phyloP scores from a whole-genome alignment of 495 filamentous ascomycete genomes.

The Hypoxylon lienhwacheense region DNA sequence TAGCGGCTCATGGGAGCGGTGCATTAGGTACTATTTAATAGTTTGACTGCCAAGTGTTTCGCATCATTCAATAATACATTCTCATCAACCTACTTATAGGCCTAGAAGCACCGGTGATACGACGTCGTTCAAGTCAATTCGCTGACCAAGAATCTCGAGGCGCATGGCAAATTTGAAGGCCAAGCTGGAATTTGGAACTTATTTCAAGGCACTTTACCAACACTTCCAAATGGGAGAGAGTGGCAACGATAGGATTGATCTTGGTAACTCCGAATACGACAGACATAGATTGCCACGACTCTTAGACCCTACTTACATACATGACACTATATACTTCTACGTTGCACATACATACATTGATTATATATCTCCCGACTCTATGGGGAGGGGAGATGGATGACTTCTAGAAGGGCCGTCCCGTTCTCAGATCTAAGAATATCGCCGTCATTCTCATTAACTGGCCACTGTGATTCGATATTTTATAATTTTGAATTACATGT shows the following conservation, averaged over 20 bases:
- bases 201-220: slow-evolving; percentile 23
- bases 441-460: too few species aligned
- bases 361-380: slow-evolving; percentile 8
- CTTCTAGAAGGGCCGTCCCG: slow-evolving; percentile 25
- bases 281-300: slow-evolving; percentile 14
- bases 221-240: slow-evolving; percentile 28
- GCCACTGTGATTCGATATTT: too few species aligned
- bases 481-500: too few species aligned
- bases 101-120: slow-evolving; percentile 21
- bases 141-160: slow-evolving; percentile 19
- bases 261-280: slow-evolving; percentile 29
- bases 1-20: slow-evolving; percentile 16
- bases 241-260: slow-evolving; percentile 12
- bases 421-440: slow-evolving; percentile 6
- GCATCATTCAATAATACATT: slow-evolving; percentile 29
- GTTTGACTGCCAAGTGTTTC: slow-evolving; percentile 33
- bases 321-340: background rate
- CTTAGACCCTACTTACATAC: slow-evolving; percentile 9
- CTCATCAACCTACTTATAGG: slow-evolving; percentile 17
- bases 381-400: slow-evolving; percentile 2
- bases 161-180: slow-evolving; percentile 29
- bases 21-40: slow-evolving; percentile 10
- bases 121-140: slow-evolving; percentile 22
- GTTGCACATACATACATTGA: background rate
- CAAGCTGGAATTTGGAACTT: slow-evolving; percentile 26